Base-by-base conservation (phyloP, 768 basidiomycete genomes). In the Hydnomerulius pinastri region DNA sequence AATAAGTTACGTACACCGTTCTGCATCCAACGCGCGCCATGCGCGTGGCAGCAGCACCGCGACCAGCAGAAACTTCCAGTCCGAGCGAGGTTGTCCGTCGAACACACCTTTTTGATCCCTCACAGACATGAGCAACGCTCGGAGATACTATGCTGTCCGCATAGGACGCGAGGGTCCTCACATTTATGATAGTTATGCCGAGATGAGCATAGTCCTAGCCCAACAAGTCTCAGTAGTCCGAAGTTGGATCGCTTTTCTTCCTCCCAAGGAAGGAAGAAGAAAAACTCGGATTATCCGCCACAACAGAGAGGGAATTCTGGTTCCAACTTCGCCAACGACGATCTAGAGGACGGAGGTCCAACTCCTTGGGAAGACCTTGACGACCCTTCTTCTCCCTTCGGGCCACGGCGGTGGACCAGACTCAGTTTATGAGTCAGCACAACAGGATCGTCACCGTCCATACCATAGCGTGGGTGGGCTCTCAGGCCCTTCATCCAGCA, bases 121-220 rank as follows among this genome's bases (percentile, higher is more conserved):
- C 6, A 7, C 24, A 6, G n/a, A 8, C 28, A 33, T 20, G 37
- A 5, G 3, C 35, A 18, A 73, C 73, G 66, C 59, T 64, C 21
- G 71, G 67, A 42, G 54, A 53, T 85, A 68, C 54, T 87, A 86
- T 46, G 86, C 86, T 4, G 85, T 87, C 1, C 68, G 72, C 30
- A 65, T 74, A 32, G 86, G 86, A 2, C 70, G 81, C 23, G 70
- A 78, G 49, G 86, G 83, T 2, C 77, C 81, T 0, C 75, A 70
- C 29, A 77, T 88, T 12, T 87, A 83, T 42, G 59, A 64, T 1
- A 74, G 70, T 12, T 87, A 86, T 86, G 73, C 78, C 21, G 79
- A 85, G 70, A 86, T 81, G 55, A 50, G 74, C 62, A n/a, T n/a
- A n/a, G n/a, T n/a, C n/a, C 28, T 5, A 35, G 36, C 18, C 18